phyloP scores from a whole-genome alignment of 441 rosid species.

The Dalechampia spathulata region DNA sequence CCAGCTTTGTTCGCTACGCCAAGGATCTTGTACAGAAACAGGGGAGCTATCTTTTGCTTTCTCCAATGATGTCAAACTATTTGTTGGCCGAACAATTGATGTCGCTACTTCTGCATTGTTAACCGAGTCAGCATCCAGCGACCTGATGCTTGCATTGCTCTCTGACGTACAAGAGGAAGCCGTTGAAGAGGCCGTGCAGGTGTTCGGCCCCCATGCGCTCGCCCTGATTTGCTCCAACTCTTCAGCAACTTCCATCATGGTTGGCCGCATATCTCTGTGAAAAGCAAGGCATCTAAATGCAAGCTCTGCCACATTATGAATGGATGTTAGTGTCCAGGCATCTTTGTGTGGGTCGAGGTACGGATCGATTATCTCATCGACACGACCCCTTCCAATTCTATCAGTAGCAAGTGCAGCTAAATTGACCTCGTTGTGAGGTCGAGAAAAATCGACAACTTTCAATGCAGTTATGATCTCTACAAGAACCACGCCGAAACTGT shows the following conservation, averaged over 20 bases:
- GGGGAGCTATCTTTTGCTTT: conserved; percentile 61
- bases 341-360: conserved; percentile 45
- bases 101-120: conserved; percentile 34
- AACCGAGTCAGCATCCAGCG: conserved; percentile 19
- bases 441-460: conserved; percentile 78
- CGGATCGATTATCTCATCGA: conserved; percentile 76
- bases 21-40: conserved; percentile 76
- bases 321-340: conserved; percentile 65
- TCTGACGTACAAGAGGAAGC: conserved; percentile 41
- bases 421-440: conserved; percentile 66
- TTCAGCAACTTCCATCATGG: conserved; percentile 74
- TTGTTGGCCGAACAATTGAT: conserved; percentile 38
- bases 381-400: conserved; percentile 64
- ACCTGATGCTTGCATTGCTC: conserved; percentile 38
- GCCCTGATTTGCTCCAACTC: conserved; percentile 65
- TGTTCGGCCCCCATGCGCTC: conserved; percentile 48
- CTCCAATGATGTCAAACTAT: conserved; percentile 30
- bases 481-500: conserved; percentile 92
- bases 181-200: conserved; percentile 43
- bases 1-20: conserved; percentile 88
- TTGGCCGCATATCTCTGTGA: conserved; percentile 83
- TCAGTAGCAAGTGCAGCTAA: conserved; percentile 80
- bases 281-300: conserved; percentile 89
- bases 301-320: conserved; percentile 69
- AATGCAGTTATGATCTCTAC: conserved; percentile 71